A percentile compares a stretch with the other conserved stretches of the same genome.
phyloP scores from a whole-genome alignment of 2,329 filamentous ascomycete species.

The Curvularia eragrostidis region DNA sequence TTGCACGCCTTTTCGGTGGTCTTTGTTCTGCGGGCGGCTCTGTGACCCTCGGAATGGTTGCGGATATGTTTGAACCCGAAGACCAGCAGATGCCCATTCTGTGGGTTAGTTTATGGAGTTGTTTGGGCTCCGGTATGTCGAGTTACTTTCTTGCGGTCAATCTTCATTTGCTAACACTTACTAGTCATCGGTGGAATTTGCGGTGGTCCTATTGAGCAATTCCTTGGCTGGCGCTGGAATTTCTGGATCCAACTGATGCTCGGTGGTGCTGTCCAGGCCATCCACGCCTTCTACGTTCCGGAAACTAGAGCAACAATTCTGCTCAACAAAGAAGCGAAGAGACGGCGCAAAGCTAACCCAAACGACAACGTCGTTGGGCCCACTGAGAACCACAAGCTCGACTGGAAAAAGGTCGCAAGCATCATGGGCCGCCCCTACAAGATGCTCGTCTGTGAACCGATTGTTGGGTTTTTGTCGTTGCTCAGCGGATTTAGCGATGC shows the following conservation, averaged over 20 bases:
- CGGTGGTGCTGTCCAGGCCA: conserved; percentile 69
- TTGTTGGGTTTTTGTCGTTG: conserved; percentile 72
- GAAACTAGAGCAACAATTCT: conserved; percentile 78
- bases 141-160: no score
- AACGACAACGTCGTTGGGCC: conserved; percentile 68
- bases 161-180: conserved; percentile 49
- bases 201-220: conserved; percentile 73
- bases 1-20: conserved; percentile 57
- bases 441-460: conserved; percentile 77
- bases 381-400: conserved; percentile 60
- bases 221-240: conserved; percentile 73
- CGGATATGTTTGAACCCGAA: conserved; percentile 66
- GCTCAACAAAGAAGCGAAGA: conserved; percentile 79
- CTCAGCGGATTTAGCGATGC: conserved; percentile 77
- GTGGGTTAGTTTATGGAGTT: conserved; percentile 62
- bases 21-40: conserved; percentile 65
- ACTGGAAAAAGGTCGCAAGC: conserved; percentile 43
- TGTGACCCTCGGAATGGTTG: conserved; percentile 69
- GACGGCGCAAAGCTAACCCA: conserved; percentile 63
- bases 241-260: conserved; percentile 88
- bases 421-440: conserved; percentile 72
- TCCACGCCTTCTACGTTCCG: conserved; percentile 73
- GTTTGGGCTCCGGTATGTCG: conserved; percentile 67
- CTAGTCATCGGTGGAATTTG: conserved; percentile 80
- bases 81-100: conserved; percentile 72